A percentile compares a stretch with the other conserved stretches of the same genome.
These are phyloP conservation scores for Ceratocystis colombiana DNA, from an alignment of 2,329 filamentous ascomycete genomes.

Conservation along the genomic window DNA sequence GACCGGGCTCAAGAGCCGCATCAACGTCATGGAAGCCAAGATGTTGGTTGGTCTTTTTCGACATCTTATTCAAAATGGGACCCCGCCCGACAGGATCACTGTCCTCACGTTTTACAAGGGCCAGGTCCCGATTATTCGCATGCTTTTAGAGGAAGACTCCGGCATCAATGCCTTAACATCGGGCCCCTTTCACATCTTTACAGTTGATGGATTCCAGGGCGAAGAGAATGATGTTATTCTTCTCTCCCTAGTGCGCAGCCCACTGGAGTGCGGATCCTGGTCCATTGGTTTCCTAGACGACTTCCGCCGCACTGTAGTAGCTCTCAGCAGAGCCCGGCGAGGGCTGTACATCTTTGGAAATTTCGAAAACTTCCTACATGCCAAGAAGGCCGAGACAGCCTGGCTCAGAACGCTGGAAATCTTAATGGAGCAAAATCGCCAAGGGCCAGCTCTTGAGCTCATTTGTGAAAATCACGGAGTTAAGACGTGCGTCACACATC, in stretches of 20 bases:
- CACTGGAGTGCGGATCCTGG: conserved; percentile 34
- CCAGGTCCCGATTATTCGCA: conserved; percentile 57
- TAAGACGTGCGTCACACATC: conserved; percentile 30
- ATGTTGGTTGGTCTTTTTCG: conserved; percentile 66
- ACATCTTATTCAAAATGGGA: conserved; percentile 61
- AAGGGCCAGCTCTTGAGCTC: conserved; percentile 36
- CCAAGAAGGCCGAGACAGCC: conserved; percentile 34
- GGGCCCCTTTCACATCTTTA: conserved; percentile 51
- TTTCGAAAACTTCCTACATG: conserved; percentile 42
- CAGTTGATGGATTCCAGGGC: conserved; percentile 82
- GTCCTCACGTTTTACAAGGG: conserved; percentile 82
- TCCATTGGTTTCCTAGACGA: conserved; percentile 64
- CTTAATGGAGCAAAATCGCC: conserved; percentile 30
- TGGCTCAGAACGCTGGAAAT: conserved; percentile 32
- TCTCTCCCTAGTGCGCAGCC: conserved; percentile 69
- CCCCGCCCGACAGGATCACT: conserved; percentile 54
- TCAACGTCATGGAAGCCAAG: conserved; percentile 60
- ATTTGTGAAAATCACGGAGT: neutral
- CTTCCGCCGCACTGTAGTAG: conserved; percentile 48
- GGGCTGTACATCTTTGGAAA: conserved; percentile 85
- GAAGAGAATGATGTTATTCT: conserved; percentile 81
- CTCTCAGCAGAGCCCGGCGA: conserved; percentile 58
- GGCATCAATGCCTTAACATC: conserved; percentile 27
- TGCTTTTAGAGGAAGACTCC: conserved; percentile 35
- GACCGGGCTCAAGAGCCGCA: conserved; percentile 54